Percentiles rank a stretch among this genome's conserved stretches.
phyloP scores from a whole-genome alignment of 2,329 filamentous ascomycete species.

The Neofusicoccum umdonicola region DNA sequence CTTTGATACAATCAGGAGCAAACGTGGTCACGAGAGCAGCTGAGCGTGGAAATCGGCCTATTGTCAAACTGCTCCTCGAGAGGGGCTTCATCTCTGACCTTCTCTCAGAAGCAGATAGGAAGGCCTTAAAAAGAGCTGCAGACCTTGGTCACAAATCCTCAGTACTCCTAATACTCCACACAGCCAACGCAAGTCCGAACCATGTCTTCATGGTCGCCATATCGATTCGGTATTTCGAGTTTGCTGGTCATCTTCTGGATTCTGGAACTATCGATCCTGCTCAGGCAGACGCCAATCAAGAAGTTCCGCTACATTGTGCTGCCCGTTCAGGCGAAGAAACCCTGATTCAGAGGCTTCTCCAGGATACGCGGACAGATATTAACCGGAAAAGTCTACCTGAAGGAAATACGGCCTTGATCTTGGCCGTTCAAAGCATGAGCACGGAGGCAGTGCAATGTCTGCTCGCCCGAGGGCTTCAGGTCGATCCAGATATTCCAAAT shows the following conservation, averaged over 20 bases:
- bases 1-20: too few relatives aligned
- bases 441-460: neutral
- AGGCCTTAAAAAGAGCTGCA: neutral
- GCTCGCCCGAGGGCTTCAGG: neutral
- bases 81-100: neutral
- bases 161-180: neutral
- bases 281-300: neutral
- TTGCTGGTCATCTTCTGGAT: neutral
- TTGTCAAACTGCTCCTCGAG: neutral
- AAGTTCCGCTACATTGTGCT: neutral
- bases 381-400: neutral
- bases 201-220: neutral
- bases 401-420: neutral
- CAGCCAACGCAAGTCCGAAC: neutral
- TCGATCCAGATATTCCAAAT: neutral
- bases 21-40: too few relatives aligned
- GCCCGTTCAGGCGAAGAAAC: neutral
- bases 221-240: neutral
- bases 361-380: too few relatives aligned
- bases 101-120: neutral
- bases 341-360: too few relatives aligned
- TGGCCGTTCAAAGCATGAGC: neutral
- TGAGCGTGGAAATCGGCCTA: neutral
- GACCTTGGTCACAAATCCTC: neutral
- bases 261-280: neutral